phyloP scores from a whole-genome alignment of 2,329 filamentous ascomycete genomes.

The Neonectria neomacrospora region DNA sequence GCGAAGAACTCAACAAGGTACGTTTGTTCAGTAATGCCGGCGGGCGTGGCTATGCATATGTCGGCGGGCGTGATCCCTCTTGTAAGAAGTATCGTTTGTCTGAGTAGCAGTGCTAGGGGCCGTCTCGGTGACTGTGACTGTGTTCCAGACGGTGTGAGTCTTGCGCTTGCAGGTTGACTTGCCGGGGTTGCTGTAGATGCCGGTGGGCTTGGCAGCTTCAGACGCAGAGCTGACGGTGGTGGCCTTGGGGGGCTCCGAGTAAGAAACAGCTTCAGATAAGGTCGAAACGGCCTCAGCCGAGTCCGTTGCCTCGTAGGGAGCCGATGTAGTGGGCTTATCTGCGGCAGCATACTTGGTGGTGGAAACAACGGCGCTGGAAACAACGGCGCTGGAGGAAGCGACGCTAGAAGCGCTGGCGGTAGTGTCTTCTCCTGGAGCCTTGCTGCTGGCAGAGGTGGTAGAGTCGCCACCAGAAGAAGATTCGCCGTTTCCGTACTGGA shows the following conservation, averaged over 20 bases:
- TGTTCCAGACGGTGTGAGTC: conserved; percentile 56
- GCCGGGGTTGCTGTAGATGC: conserved; percentile 29
- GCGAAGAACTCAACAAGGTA: conserved; percentile 7
- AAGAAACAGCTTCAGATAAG: conserved; percentile 22
- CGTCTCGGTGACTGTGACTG: conserved; percentile 56
- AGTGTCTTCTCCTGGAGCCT: conserved; percentile 8
- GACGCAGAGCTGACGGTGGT: conserved; percentile 34
- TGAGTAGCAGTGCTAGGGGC: conserved; percentile 37
- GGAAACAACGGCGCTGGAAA: conserved; percentile 23
- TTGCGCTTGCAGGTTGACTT: conserved; percentile 44
- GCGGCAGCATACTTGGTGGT: conserved; percentile 25
- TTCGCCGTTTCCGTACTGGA: conserved; percentile 54
- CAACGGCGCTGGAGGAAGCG: not conserved
- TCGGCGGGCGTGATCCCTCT: conserved; percentile 46
- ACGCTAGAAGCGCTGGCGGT: conserved; percentile 3
- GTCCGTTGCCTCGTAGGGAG: conserved; percentile 20
- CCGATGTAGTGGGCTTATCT: conserved; percentile 28
- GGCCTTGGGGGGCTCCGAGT: conserved; percentile 23
- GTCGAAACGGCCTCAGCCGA: conserved; percentile 13
- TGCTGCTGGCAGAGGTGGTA: conserved; percentile 10
- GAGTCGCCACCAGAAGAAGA: not conserved
- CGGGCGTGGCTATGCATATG: conserved; percentile 52
- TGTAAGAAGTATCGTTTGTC: conserved; percentile 33
- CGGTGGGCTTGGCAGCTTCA: conserved; percentile 33
- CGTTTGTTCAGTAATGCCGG: conserved; percentile 42